Base-by-base conservation (phyloP, 2,329 filamentous ascomycete species). In the Alternaria postmessia region DNA sequence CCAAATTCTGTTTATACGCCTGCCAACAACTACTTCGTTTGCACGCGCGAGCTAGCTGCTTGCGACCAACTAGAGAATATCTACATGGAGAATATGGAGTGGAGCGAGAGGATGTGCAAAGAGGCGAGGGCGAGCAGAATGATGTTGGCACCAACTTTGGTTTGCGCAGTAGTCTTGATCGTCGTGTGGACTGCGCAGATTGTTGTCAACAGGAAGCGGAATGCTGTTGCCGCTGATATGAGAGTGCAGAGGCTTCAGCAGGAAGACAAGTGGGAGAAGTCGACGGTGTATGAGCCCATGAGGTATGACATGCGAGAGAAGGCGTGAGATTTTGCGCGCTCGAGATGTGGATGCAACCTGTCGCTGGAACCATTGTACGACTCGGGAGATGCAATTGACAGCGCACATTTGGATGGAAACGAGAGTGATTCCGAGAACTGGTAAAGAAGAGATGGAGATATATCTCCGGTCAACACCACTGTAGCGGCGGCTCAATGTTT, bases 41-140 rank as follows among this genome's bases (percentile, higher is more conserved):
- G 54, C 39, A 42, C 54, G 3, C 54, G 54, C 16, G 54, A 57
- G 28, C 38, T 51, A 1, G 54, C 47, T 32, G 54, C 54, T 14
- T 57, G 54, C 12, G 16, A 43, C 22, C 9, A 39, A 4, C 22
- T 51, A 7, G 30, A 43, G 16, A 51, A 34, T 12, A 4, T 48
- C 20, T 48, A 32, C 1, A 48, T 43, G 41, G 30, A 2, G 18
- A 18, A 6, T 24, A 48, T n/a, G 46, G 30, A 24, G 7, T 34
- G 32, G 28, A 48, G 38, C 2, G 14, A 28, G 12, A n/a, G 32
- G 11, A 41, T 42, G 7, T 57, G 54, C 44, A 9, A n/a, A 7
- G 54, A 57, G 38, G 42, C 47, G 2, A 36, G 16, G 16, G 48
- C 48, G 34, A 39, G 48, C 32, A 48, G 46, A 34, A 24, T 7